phyloP scores from a whole-genome alignment of 2,329 filamentous ascomycete species.

The Geosmithia putterillii region DNA sequence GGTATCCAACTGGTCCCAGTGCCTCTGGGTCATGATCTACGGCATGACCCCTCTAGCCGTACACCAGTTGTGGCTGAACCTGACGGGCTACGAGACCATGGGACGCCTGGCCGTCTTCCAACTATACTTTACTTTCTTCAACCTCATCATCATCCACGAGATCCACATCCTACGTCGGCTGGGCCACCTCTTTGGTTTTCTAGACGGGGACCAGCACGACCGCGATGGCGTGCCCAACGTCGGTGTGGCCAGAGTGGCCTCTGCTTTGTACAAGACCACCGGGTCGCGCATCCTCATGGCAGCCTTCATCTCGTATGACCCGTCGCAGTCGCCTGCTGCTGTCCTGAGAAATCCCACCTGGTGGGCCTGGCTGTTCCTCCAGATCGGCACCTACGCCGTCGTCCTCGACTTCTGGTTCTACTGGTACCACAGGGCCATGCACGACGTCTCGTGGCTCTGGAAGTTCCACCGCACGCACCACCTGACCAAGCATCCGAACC shows the following conservation, averaged over 20 bases:
- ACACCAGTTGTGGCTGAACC: conserved; percentile 6
- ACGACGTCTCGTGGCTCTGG: conserved; percentile 24
- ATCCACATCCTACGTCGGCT: conserved; percentile 14
- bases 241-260: conserved; percentile 9
- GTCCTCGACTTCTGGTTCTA: conserved; percentile 33
- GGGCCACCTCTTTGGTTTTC: conserved; percentile 16
- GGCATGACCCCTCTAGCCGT: conserved; percentile 12
- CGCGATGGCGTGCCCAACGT: conserved; percentile 21
- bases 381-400: conserved; percentile 25
- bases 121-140: conserved; percentile 17
- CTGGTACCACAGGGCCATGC: conserved; percentile 28
- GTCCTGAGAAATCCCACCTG: conserved; percentile 7
- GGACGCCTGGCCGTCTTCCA: conserved; percentile 2
- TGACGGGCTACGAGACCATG: conserved; percentile 6
- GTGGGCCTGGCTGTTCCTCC: conserved; percentile 22
- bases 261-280: conserved; percentile 9
- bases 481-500: conserved; percentile 27
- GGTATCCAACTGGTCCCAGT: conserved; percentile 12
- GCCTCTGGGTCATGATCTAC: conserved; percentile 19
- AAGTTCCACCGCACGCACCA: conserved; percentile 28
- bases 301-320: conserved; percentile 12
- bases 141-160: conserved; percentile 14
- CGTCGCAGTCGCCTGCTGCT: conserved; percentile 2
- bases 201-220: conserved; percentile 15
- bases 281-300: conserved; percentile 10